Conservation (phyloP, 768 basidiomycete species). For the Russula dissimulans region DNA sequence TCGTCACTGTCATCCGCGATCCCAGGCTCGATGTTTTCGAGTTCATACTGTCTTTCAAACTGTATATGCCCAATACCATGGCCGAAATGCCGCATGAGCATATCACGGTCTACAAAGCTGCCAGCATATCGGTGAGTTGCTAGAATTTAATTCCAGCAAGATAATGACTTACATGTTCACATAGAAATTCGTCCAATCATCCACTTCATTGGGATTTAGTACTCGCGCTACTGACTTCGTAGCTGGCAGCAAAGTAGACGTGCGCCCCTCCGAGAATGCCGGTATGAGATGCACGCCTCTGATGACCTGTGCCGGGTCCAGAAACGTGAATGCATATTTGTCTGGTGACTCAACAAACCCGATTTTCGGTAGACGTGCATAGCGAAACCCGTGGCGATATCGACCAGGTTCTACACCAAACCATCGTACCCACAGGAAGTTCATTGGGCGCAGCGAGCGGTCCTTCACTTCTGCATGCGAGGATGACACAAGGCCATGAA, state of each 20-base stretch:
- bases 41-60: too few relatives aligned
- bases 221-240: neutral
- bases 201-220: neutral
- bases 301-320: conserved; percentile 29
- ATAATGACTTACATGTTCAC: neutral
- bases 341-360: conserved; percentile 18
- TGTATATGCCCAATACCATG: neutral
- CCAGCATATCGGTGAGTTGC: fast-evolving
- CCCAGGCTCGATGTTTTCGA: too few relatives aligned
- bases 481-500: conserved; percentile 19
- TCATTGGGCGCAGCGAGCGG: too few relatives aligned
- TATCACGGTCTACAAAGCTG: conserved; percentile 1
- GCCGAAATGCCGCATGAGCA: neutral
- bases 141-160: neutral
- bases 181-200: neutral
- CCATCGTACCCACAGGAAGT: too few relatives aligned
- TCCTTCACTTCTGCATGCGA: too few relatives aligned
- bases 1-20: too few relatives aligned
- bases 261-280: conserved; percentile 18
- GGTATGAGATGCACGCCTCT: conserved; percentile 30
- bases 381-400: too few relatives aligned
- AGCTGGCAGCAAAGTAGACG: neutral
- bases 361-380: neutral
- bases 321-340: conserved; percentile 27
- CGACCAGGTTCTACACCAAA: too few relatives aligned